phyloP scores from a whole-genome alignment of 2,329 filamentous ascomycete species.

The Geosmithia flava region DNA sequence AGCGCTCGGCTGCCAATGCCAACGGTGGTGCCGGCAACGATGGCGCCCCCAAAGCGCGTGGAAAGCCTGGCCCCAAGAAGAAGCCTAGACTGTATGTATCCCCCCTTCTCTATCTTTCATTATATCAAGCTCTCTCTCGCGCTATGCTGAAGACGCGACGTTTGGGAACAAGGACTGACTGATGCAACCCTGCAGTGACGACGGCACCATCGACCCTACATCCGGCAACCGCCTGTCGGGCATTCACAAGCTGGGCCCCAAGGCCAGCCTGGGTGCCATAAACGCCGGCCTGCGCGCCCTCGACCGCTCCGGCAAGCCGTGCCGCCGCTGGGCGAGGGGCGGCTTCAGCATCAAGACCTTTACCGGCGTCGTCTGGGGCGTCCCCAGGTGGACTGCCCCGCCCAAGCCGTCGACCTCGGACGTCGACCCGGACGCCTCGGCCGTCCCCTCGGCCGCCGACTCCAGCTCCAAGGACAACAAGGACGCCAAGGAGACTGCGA shows the following conservation, averaged over 20 bases:
- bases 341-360: slow-evolving; percentile 83
- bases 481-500: slow-evolving; percentile 9
- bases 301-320: slow-evolving; percentile 83
- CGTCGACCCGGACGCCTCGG: slow-evolving; percentile 29
- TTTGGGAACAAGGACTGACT: neutral
- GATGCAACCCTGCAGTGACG: slow-evolving; percentile 32
- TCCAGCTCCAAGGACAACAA: slow-evolving; percentile 53
- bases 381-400: slow-evolving; percentile 72
- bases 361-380: slow-evolving; percentile 72
- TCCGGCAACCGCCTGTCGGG: slow-evolving; percentile 34
- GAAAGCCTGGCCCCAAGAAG: slow-evolving; percentile 94
- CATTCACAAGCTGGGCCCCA: slow-evolving; percentile 80
- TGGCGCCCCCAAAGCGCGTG: slow-evolving; percentile 54
- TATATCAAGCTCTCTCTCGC: too few species aligned
- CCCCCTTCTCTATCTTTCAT: neutral
- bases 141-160: too few species aligned
- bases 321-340: slow-evolving; percentile 80
- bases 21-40: slow-evolving; percentile 47
- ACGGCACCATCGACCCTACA: slow-evolving; percentile 48
- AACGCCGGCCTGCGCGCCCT: slow-evolving; percentile 91
- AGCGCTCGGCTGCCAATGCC: slow-evolving; percentile 52
- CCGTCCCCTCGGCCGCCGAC: slow-evolving; percentile 30
- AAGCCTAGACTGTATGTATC: slow-evolving; percentile 77
- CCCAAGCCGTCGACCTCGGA: slow-evolving; percentile 38
- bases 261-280: slow-evolving; percentile 94